Evolutionary conservation across 2,329 filamentous ascomycete species (phyloP), one percentile per base, ranked within the genome.

Genomic region (Diaporthe capsici): DNA sequence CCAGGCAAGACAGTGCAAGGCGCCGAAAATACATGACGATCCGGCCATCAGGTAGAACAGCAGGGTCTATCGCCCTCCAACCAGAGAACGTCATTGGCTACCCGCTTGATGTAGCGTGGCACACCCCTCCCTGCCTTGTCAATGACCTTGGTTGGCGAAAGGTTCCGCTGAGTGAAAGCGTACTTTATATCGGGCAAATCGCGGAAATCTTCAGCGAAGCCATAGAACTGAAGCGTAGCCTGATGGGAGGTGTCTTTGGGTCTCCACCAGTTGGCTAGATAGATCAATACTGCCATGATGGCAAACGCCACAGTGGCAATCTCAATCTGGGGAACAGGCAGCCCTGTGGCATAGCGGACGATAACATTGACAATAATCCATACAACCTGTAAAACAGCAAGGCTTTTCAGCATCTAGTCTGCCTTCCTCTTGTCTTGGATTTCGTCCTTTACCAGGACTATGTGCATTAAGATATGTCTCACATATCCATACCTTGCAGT

Each of bases 211-310:
- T 20, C 3, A 31, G 12, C 53, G 5, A 3, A 5, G 25, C 53
- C 15, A 57, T 20, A 20, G 15, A 31, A 53, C 6, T 34, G 63
- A 28, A 68, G 5, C 4, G 6, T 34, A 10, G 63, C 53, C 3
- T 25, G n/a, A 13, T 53, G 63, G 0, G 63, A 39, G 25, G 53
- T 13, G 12, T 68, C 63, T 25, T 68, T 68, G 6, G 63, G 63
- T 51, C 53, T 68, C 63, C 63, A 68, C 63, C 63, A 68, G 17
- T 68, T 68, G 8, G 63, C 63, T 7, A 68, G 15, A 53, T 53
- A 68, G 20, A 22, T 53, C 20, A 68, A 68, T 25, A 68, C 34
- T 22, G 63, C 63, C 25, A 68, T 53, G 20, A 51, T n/a, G 8
- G 63, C 6, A 51, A 68, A 68, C 9, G 63, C 63, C 17, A 68